Evolutionary conservation across 768 basidiomycete genomes (phyloP), one percentile per base, ranked within the genome.

Genomic region (Suillus subluteus): DNA sequence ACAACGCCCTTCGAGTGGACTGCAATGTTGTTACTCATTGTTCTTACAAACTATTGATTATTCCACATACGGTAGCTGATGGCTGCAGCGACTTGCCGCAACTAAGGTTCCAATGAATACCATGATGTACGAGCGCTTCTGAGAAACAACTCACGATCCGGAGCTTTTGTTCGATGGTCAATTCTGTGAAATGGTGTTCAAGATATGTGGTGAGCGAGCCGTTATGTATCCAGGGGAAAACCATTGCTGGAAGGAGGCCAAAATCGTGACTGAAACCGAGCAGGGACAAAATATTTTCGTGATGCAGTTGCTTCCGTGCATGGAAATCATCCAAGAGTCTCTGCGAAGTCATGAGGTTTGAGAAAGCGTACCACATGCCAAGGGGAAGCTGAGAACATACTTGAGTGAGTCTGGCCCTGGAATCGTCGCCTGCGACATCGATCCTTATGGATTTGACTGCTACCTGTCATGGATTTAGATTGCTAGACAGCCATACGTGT

Each of bases 191-290:
- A 43, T 66, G n/a, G 46, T 26, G 50, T 8, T 66, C 67, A 12
- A 79, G 69, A 65, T 75, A 74, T 37, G 46, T 66, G 2, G 65
- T 72, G 8, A 79, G 58, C 3, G 69, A 69, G 30, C 78, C 79
- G 16, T 73, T 73, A 52, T 76, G 75, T 16, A 76, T n/a, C 78
- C 78, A 80, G 2, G 75, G 78, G 50, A 72, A 79, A 55, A 79
- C 73, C 75, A 79, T 73, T 4, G 78, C 74, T 6, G 70, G 70
- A 37, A 76, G 70, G 38, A 62, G 67, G 15, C 79, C 74, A 50
- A 79, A 79, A 43, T 73, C 76, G 12, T 67, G 66, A 11, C 66
- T 72, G 46, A 74, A 66, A 1, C 77, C 78, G 66, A 70, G 73
- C 7, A 79, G 67, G 32, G 73, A 76, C 16, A 78, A 41, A 12